Conservation (phyloP, 352 stramenopile species). For the Phytophthora pisi region DNA sequence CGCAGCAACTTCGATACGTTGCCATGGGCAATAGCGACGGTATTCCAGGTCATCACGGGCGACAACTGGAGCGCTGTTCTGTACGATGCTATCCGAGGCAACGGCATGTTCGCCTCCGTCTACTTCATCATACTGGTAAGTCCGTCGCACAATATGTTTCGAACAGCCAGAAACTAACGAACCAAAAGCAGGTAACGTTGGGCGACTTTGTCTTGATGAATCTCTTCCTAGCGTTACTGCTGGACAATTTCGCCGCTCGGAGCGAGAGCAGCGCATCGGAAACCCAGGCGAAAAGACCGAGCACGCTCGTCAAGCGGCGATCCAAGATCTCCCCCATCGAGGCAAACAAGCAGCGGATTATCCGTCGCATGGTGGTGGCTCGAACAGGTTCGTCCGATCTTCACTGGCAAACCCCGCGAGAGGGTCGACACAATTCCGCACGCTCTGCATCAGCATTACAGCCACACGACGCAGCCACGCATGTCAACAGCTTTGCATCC, state of each 20-base stretch:
- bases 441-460: constrained; percentile 1
- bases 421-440: neutral
- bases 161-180: neutral
- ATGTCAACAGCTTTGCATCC: neutral
- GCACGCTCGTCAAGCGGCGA: neutral
- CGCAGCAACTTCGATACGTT: constrained; percentile 89
- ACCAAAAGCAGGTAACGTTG: constrained; percentile 65
- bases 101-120: constrained; percentile 47
- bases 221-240: constrained; percentile 91
- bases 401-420: constrained; percentile 25
- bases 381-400: constrained; percentile 55
- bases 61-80: constrained; percentile 95
- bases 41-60: constrained; percentile 93
- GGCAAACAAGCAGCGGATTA: constrained; percentile 14
- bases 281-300: neutral
- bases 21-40: constrained; percentile 69
- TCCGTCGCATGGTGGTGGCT: constrained; percentile 8
- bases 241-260: constrained; percentile 41
- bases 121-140: constrained; percentile 85
- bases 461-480: neutral
- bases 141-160: neutral
- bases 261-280: neutral
- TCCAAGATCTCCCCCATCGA: constrained; percentile 42
- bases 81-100: constrained; percentile 89
- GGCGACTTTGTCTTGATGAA: constrained; percentile 93